A percentile compares a stretch with the other conserved stretches of the same genome.
Conservation (phyloP, 2,329 filamentous ascomycete genomes). For the Sporothrix brasiliensis region DNA sequence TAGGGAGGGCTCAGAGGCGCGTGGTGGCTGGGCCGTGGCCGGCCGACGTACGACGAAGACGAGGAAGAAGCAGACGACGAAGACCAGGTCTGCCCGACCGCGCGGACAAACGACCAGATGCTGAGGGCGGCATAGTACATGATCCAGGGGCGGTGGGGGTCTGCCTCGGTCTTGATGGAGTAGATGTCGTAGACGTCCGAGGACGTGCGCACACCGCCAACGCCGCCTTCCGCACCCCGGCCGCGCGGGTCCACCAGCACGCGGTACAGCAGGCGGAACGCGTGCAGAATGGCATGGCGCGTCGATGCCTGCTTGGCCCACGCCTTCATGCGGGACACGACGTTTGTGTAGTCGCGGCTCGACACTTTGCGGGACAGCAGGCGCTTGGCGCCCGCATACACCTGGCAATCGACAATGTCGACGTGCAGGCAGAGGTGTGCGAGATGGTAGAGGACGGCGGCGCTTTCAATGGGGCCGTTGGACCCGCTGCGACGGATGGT, state of each 20-base stretch:
- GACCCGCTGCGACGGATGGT: slow-evolving; percentile 53
- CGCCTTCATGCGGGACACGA: slow-evolving; percentile 72
- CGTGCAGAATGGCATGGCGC: slow-evolving; percentile 81
- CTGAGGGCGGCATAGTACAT: slow-evolving; percentile 84
- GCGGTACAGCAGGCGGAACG: slow-evolving; percentile 76
- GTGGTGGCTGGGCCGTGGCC: too few species aligned
- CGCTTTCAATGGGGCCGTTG: slow-evolving; percentile 71
- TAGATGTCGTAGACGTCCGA: slow-evolving; percentile 50
- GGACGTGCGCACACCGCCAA: too few species aligned
- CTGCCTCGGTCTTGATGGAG: slow-evolving; percentile 73
- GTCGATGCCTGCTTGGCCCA: slow-evolving; percentile 78
- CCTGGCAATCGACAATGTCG: slow-evolving; percentile 86
- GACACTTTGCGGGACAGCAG: slow-evolving; percentile 75
- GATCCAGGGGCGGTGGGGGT: slow-evolving; percentile 87
- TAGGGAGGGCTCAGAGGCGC: not conserved
- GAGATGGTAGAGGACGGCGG: slow-evolving; percentile 79
- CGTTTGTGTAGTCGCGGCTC: slow-evolving; percentile 71
- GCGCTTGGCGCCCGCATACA: slow-evolving; percentile 78
- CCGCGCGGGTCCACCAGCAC: slow-evolving; percentile 64
- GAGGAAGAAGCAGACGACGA: too few species aligned
- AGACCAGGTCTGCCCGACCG: slow-evolving; percentile 57
- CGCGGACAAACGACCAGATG: slow-evolving; percentile 86
- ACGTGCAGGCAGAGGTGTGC: slow-evolving; percentile 89
- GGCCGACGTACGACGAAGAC: too few species aligned
- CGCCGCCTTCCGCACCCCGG: slow-evolving; percentile 35